Percentiles rank a stretch among this genome's conserved stretches.
Conservation (phyloP, 352 stramenopile genomes). For the Phytopythium aichiense region DNA sequence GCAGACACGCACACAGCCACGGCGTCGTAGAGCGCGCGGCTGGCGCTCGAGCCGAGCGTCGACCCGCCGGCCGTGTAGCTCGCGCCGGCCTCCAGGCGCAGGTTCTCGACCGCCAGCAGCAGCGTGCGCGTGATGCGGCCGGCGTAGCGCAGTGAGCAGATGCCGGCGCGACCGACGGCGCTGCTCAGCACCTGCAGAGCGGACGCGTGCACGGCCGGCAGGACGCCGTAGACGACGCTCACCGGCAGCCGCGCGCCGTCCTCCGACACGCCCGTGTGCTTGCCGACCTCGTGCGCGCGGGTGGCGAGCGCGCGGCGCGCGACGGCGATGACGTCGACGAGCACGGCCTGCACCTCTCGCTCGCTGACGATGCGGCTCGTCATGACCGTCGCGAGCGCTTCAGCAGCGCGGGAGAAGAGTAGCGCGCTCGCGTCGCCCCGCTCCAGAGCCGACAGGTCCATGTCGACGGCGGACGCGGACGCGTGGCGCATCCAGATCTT, state of each 20-base stretch:
- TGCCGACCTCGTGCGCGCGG: slow-evolving; percentile 67
- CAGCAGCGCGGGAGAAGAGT: slow-evolving; percentile 33
- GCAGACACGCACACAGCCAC: slow-evolving; percentile 47
- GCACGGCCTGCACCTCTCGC: slow-evolving; percentile 65
- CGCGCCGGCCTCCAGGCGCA: slow-evolving; percentile 12
- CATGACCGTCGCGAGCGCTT: slow-evolving; percentile 39
- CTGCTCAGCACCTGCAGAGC: slow-evolving; percentile 36
- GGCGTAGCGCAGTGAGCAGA: slow-evolving; percentile 64
- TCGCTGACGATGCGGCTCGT: slow-evolving; percentile 59
- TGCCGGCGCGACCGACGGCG: slow-evolving; percentile 35
- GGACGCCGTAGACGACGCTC: slow-evolving; percentile 67
- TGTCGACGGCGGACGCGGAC: slow-evolving; percentile 14
- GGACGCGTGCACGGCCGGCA: slow-evolving; percentile 55
- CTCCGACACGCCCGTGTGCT: slow-evolving; percentile 77
- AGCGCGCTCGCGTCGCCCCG: slow-evolving; percentile 39
- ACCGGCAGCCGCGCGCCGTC: slow-evolving; percentile 67
- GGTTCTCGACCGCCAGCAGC: slow-evolving; percentile 48
- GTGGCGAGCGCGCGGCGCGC: slow-evolving; percentile 56
- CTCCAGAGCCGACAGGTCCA: slow-evolving; percentile 47
- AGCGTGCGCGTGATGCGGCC: slow-evolving; percentile 65
- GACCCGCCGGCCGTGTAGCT: slow-evolving; percentile 21
- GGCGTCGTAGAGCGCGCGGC: slow-evolving; percentile 40
- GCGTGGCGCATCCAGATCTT: slow-evolving; percentile 65
- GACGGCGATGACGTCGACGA: slow-evolving; percentile 49
- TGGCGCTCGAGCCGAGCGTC: slow-evolving; percentile 7